Percentiles rank a stretch among this genome's conserved stretches.
Evolutionary conservation across 345 rosid species (phyloP).

Genomic region (Eucalyptus tenuipes): DNA sequence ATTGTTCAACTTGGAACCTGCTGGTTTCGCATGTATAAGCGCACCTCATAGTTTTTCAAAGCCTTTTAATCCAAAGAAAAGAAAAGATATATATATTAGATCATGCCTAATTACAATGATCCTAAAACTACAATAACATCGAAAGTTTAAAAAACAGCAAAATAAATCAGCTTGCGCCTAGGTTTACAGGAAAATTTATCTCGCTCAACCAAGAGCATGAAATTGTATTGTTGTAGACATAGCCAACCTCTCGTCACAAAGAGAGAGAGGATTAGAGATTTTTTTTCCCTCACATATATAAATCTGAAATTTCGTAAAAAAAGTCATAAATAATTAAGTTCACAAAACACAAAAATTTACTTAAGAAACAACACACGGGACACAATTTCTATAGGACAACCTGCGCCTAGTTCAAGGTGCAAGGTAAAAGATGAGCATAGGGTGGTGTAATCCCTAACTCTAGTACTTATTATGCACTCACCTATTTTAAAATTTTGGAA

Average conservation of each 20-base stretch:
- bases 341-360: neutral
- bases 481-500: neutral
- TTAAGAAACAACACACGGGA: neutral
- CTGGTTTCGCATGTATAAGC: neutral
- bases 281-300: neutral
- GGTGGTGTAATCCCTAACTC: neutral
- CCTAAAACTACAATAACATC: neutral
- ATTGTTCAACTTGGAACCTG: neutral
- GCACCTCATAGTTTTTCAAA: neutral
- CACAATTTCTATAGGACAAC: accelerated
- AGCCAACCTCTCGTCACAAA: neutral
- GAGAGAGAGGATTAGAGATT: neutral
- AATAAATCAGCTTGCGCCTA: neutral
- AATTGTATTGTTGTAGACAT: accelerated
- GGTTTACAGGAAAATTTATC: too few relatives aligned
- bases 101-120: neutral
- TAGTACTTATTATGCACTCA: neutral
- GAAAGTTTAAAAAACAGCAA: too few relatives aligned
- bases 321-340: neutral
- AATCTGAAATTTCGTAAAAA: neutral
- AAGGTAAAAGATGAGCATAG: neutral
- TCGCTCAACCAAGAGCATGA: accelerated
- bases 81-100: too few relatives aligned
- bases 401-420: neutral
- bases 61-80: neutral